Base-by-base conservation (phyloP, 2,329 filamentous ascomycete genomes). In the Atkinsonella hypoxylon region DNA sequence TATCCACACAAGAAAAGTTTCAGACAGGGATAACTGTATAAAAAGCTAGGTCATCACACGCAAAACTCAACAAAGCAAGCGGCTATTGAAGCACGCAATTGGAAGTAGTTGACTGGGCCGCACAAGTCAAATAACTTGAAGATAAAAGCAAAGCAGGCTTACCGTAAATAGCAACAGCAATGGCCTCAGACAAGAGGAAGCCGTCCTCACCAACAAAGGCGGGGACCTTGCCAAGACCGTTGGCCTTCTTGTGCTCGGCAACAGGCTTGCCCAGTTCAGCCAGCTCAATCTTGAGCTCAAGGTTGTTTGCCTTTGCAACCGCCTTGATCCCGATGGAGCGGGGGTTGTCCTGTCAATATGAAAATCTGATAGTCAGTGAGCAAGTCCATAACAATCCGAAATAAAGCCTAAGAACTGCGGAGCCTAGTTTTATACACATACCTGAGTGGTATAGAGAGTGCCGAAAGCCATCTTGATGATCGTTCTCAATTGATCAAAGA, bases 1-100 rank as follows among this genome's bases (percentile, higher is more conserved):
- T 81, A 80, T 95, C 90, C 89, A 95, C 90, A 96, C 70, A 74
- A 74, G 62, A 73, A 49, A 46, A 74, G 67, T 94, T 49, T 96
- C 87, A 93, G 91, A 87, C 88, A 96, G 91, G 91, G 89, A 95
- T 95, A 95, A 95, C 89, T 93, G 85, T 83, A 78, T 80, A 74
- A 76, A 78, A 77, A 74, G 85, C 83, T 77, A 72, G 60, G 80
- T 91, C 88, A 87, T 89, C 78, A 82, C 73, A 51, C 26, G 31
- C 45, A 44, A 48, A 51, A 38, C 47, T 43, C 31, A 49, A 26
- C 31, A 42, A 15, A 10, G 13, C 46, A 45, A 13, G 22, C 26
- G 32, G 15, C 15, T 13, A 22, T 48, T 38, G 38, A 38, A 18
- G 22, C 9, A 42, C n/a, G 30, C 17, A 31, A 36, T 41, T 15